These are phyloP conservation scores for Fremontodendron californicum DNA, from an alignment of 345 rosid genomes.

Conservation along the genomic window DNA sequence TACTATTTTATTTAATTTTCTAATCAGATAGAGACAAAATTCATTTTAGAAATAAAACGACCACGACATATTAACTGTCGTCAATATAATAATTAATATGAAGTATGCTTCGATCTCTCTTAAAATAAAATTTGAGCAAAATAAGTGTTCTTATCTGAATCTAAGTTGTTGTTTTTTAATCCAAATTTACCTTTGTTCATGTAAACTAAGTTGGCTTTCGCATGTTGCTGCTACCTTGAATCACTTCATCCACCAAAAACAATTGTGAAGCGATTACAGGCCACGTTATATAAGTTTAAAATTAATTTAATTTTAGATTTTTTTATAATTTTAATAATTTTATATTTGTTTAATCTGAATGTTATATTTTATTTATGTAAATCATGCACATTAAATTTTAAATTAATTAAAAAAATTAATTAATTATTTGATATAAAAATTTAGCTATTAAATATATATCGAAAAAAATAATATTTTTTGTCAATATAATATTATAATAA, in stretches of 20 bases:
- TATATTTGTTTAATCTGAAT: too few relatives aligned
- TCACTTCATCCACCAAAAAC: not conserved
- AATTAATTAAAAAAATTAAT: too few relatives aligned
- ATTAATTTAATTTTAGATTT: not conserved
- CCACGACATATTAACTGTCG: not conserved
- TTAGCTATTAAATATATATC: too few relatives aligned
- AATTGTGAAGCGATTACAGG: not conserved
- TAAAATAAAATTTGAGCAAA: not conserved
- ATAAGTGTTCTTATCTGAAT: not conserved
- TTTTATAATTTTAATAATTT: too few relatives aligned
- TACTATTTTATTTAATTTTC: not conserved
- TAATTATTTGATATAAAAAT: too few relatives aligned
- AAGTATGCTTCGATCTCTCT: not conserved
- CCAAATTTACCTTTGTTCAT: not conserved
- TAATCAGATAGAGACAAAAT: not conserved
- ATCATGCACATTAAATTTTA: too few relatives aligned
- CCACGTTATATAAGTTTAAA: not conserved
- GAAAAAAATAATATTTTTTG: too few relatives aligned
- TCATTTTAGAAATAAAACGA: not conserved
- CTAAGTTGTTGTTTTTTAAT: not conserved
- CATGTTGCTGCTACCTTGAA: not conserved
- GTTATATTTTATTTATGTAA: too few relatives aligned
- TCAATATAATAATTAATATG: not conserved
- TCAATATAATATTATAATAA: too few relatives aligned
- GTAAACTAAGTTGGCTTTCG: not conserved